A percentile compares a stretch with the other conserved stretches of the same genome.
These are phyloP conservation scores for Phyllosticta ampelicida DNA, from an alignment of 2,329 filamentous ascomycete species.

Conservation along the genomic window DNA sequence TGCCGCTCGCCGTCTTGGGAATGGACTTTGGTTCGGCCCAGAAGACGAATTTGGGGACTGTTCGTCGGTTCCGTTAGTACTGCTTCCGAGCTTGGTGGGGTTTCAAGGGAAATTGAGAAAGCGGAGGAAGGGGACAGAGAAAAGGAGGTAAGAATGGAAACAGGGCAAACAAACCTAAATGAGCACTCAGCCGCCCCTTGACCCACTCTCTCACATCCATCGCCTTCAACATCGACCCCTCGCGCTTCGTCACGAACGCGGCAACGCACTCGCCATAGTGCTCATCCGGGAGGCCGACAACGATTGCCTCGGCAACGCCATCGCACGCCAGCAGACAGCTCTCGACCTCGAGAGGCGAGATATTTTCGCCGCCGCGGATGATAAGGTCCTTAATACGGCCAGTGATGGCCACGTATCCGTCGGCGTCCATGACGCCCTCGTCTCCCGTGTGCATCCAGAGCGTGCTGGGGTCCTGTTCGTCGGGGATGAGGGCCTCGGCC, in stretches of 20 bases:
- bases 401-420: slow-evolving; percentile 81
- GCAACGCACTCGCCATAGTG: slow-evolving; percentile 78
- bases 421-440: slow-evolving; percentile 71
- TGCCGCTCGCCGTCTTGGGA: slow-evolving; percentile 91
- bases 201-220: slow-evolving; percentile 65
- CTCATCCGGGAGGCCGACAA: slow-evolving; percentile 74
- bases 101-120: background rate
- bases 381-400: slow-evolving; percentile 92
- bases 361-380: slow-evolving; percentile 91
- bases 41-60: slow-evolving; percentile 80
- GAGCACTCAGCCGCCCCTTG: slow-evolving; percentile 54
- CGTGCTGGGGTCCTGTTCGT: slow-evolving; percentile 37
- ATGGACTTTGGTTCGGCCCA: slow-evolving; percentile 47
- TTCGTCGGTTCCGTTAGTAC: slow-evolving; percentile 1
- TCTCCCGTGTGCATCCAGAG: slow-evolving; percentile 91
- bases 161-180: slow-evolving; percentile 44
- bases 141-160: background rate
- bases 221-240: slow-evolving; percentile 35
- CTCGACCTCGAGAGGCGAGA: slow-evolving; percentile 87
- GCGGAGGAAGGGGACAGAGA: background rate
- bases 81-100: background rate
- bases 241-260: slow-evolving; percentile 59
- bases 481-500: slow-evolving; percentile 52
- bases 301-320: slow-evolving; percentile 62
- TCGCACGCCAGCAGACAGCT: slow-evolving; percentile 70